These are phyloP conservation scores for Cutaneotrichosporon mucoides DNA, from an alignment of 1,284 basidiomycete species.

Conservation along the genomic window DNA sequence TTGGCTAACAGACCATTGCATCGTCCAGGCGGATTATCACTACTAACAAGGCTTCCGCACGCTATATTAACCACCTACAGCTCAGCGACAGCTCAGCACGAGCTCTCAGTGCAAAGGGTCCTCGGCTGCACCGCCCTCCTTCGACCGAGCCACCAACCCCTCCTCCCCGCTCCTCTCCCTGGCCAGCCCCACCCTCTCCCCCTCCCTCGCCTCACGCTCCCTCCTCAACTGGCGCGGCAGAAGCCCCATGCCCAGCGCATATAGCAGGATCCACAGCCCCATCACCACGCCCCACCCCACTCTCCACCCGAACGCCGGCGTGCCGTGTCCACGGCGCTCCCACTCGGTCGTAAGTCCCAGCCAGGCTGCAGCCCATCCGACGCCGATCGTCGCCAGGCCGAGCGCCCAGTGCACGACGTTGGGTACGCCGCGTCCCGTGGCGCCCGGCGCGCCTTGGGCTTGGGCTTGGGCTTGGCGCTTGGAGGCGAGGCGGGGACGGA, in stretches of 20 bases:
- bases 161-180: no score
- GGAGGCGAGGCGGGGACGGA: not conserved
- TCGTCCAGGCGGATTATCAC: no score
- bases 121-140: no score
- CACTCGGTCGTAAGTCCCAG: slow-evolving; percentile 3
- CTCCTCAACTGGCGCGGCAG: slow-evolving; percentile 1
- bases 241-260: not conserved
- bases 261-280: slow-evolving; percentile 12
- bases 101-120: no score
- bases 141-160: no score
- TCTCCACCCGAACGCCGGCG: not conserved
- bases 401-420: slow-evolving; percentile 5
- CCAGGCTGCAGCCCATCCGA: slow-evolving; percentile 1
- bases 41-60: no score
- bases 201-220: not conserved
- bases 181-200: no score
- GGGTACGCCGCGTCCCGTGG: not conserved
- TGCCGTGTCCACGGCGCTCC: slow-evolving; percentile 1
- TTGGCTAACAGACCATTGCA: no score
- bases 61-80: no score
- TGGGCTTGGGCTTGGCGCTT: no score
- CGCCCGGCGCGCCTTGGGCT: not conserved
- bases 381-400: not conserved
- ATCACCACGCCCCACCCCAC: slow-evolving; percentile 14
- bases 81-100: no score